phyloP scores from a whole-genome alignment of 129 eudicot genomes.

The Chrysanthemum makinoi region DNA sequence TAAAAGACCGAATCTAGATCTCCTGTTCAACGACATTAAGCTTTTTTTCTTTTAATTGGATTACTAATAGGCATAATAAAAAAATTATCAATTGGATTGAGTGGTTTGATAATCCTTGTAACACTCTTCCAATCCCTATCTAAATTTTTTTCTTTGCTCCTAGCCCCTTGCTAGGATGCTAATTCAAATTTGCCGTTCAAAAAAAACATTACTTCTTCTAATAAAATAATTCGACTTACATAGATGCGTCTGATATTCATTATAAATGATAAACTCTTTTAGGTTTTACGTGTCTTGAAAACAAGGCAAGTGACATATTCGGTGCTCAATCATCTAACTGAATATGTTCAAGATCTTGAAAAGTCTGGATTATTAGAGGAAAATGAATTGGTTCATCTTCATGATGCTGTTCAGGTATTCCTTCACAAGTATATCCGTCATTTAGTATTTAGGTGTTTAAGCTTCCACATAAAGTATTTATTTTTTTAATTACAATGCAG shows the following conservation, averaged over 20 bases:
- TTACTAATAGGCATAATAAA: too few species aligned
- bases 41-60: too few species aligned
- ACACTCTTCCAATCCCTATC: too few species aligned
- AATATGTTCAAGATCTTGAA: constrained; percentile 86
- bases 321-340: constrained; percentile 74
- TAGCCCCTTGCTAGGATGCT: too few species aligned
- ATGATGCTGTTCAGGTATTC: constrained; percentile 89
- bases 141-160: too few species aligned
- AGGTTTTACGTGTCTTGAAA: constrained; percentile 86
- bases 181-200: too few species aligned
- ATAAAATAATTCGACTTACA: background rate
- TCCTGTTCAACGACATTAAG: too few species aligned
- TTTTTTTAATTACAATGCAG: constrained; percentile 37
- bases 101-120: too few species aligned
- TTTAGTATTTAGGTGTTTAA: constrained; percentile 11
- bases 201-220: too few species aligned
- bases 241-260: background rate
- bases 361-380: constrained; percentile 85
- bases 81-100: too few species aligned
- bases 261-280: constrained; percentile 10
- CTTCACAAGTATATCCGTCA: background rate
- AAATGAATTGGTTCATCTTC: constrained; percentile 91
- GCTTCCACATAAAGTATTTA: background rate
- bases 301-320: constrained; percentile 91
- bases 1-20: too few species aligned